Evolutionary conservation across 768 basidiomycete genomes (phyloP).

Genomic region (Calocera cornea): DNA sequence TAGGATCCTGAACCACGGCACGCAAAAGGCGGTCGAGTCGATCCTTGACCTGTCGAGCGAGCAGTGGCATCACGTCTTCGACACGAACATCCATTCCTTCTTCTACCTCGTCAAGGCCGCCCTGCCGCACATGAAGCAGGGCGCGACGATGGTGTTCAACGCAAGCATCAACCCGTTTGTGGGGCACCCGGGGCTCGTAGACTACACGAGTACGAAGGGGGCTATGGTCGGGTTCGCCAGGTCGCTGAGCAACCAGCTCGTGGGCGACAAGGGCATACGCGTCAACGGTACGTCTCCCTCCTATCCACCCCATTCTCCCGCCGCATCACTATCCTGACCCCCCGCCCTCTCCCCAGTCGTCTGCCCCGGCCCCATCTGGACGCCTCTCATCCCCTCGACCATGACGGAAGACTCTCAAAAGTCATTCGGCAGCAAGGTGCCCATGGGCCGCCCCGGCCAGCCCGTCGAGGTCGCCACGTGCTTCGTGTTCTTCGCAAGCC

Average conservation of each 20-base stretch:
- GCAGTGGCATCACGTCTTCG: constrained; percentile 34
- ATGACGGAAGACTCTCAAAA: constrained; percentile 28
- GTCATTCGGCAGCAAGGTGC: constrained; percentile 24
- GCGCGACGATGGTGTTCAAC: constrained; percentile 34
- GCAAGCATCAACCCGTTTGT: constrained; percentile 33
- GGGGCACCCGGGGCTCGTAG: constrained; percentile 36
- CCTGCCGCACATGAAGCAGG: constrained; percentile 32
- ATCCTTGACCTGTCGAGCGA: constrained; percentile 27
- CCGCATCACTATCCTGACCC: constrained; percentile 12
- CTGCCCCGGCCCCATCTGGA: constrained; percentile 37
- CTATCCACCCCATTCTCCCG: constrained; percentile 6
- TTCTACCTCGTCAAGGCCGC: constrained; percentile 39
- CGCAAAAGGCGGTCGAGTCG: constrained; percentile 30
- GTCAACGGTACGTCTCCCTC: constrained; percentile 28
- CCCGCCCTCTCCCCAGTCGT: constrained; percentile 19
- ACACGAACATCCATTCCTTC: constrained; percentile 30
- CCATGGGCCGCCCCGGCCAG: constrained; percentile 38
- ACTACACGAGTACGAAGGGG: constrained; percentile 45
- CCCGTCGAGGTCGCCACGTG: constrained; percentile 38
- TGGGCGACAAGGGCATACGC: constrained; percentile 36
- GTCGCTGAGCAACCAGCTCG: constrained; percentile 37
- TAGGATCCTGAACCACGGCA: constrained; percentile 34
- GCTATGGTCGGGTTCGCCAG: constrained; percentile 38
- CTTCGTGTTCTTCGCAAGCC: constrained; percentile 36
- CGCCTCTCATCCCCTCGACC: constrained; percentile 23